A percentile compares a stretch with the other conserved stretches of the same genome.
These are phyloP conservation scores for Yarrowia deformans DNA, from an alignment of 805 yeast species.

Conservation along the genomic window DNA sequence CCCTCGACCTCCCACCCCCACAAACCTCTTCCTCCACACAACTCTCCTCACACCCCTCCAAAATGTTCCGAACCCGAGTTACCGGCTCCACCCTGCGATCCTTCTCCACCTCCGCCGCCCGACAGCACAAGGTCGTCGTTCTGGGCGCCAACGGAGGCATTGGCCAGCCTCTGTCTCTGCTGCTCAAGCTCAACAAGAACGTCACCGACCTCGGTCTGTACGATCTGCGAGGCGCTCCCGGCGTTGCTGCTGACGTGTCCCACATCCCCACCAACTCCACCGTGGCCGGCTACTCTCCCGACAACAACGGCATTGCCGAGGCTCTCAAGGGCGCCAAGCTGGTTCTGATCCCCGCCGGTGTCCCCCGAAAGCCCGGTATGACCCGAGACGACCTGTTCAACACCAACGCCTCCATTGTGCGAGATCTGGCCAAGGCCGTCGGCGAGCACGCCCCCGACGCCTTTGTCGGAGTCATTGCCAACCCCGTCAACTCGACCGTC, in stretches of 20 bases:
- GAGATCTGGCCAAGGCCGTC: constrained; percentile 74
- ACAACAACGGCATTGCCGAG: constrained; percentile 65
- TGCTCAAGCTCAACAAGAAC: constrained; percentile 72
- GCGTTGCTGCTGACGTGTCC: constrained; percentile 87
- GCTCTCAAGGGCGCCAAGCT: constrained; percentile 84
- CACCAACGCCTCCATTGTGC: constrained; percentile 82
- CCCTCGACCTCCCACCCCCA: background rate
- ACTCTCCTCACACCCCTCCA: background rate
- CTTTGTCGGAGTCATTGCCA: constrained; percentile 80
- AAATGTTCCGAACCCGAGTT: constrained; percentile 38
- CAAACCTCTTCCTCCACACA: background rate
- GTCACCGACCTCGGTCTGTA: constrained; percentile 74
- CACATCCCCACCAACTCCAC: constrained; percentile 77
- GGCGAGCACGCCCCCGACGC: constrained; percentile 77
- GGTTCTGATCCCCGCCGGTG: constrained; percentile 90
- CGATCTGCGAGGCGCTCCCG: constrained; percentile 85
- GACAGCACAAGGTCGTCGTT: constrained; percentile 55
- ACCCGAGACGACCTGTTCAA: constrained; percentile 88
- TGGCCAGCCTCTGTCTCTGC: constrained; percentile 88
- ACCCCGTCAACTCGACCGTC: constrained; percentile 93
- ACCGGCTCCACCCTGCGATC: constrained; percentile 38
- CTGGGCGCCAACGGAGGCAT: constrained; percentile 94
- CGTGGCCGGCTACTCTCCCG: constrained; percentile 68
- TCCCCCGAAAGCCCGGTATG: constrained; percentile 95
- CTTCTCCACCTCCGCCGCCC: constrained; percentile 40